Base-by-base conservation (phyloP, 768 basidiomycete genomes). In the Mycena latifolia region DNA sequence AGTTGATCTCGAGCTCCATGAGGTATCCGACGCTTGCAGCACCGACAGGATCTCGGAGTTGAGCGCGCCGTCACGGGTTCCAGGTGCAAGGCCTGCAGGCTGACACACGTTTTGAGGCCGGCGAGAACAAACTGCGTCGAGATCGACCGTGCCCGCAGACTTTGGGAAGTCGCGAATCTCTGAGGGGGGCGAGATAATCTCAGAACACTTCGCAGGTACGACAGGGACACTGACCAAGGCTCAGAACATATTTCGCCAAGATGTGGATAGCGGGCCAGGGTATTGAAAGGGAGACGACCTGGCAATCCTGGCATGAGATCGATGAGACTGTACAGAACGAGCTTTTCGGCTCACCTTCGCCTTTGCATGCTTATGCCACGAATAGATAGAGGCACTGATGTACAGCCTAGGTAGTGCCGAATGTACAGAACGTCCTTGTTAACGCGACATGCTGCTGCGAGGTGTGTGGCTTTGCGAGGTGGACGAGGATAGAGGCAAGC, bases 61-160 rank as follows among this genome's bases (percentile, higher is more conserved):
- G 24, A 94, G 77, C 5, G 93, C 89, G 5, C 92, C 91, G 68
- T 94, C 90, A 46, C 93, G 86, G 12, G 93, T 94, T n/a, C 92
- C 92, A 95, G 6, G 87, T 86, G 71, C 91, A 93, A n/a, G 8
- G 87, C 81, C 47, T 70, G 79, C 14, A 94, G 82, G 64, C 87
- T 87, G 43, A 76, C 71, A 70, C 92, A 92, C 71, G 92, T 91
- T 52, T 75, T 73, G 17, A 94, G 75, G 0, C 87, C 92, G 52
- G 65, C 72, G 8, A 84, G 55, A 51, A 90, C 87, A 11, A n/a
- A 77, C 67, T 8, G 77, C 73, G 10, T 81, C 71, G 24, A 86
- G 67, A 1, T 77, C 74, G 3, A 77, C 74, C 0, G 73, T 70
- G 10, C 72, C 66, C 2, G 84, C 64, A 12, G 78, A 82, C 70